Conservation (phyloP, 1,139 yeast species). For the Meyerozyma guilliermondii region DNA sequence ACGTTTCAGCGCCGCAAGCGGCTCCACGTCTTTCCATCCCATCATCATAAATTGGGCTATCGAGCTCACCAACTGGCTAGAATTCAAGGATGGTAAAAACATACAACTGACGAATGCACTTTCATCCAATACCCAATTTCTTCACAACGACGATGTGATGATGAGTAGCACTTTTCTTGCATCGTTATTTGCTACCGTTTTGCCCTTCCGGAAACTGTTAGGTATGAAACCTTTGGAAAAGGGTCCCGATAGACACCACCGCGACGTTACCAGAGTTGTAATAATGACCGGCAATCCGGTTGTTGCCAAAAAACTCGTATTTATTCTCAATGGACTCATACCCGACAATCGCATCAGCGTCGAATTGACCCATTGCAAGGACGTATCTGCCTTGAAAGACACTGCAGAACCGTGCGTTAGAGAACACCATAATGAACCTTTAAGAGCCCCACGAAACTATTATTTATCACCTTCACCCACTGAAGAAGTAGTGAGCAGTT, state of each 20-base stretch:
- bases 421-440: not conserved
- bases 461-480: not conserved
- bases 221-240: slow-evolving; percentile 27
- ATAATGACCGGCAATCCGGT: slow-evolving; percentile 58
- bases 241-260: slow-evolving; percentile 8
- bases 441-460: not conserved
- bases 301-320: slow-evolving; percentile 55
- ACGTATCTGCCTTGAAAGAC: not conserved
- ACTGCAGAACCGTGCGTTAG: not conserved
- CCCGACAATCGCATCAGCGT: slow-evolving; percentile 13
- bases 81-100: slow-evolving; percentile 50
- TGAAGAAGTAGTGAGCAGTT: not conserved
- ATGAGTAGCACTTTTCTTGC: slow-evolving; percentile 34
- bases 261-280: slow-evolving; percentile 44
- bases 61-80: slow-evolving; percentile 57
- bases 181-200: slow-evolving; percentile 39
- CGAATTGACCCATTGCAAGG: not conserved
- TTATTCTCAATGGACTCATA: slow-evolving; percentile 47
- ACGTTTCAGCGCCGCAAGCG: slow-evolving; percentile 2
- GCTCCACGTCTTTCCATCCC: not conserved
- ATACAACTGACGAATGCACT: slow-evolving; percentile 6
- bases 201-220: slow-evolving; percentile 34
- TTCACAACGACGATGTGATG: slow-evolving; percentile 1
- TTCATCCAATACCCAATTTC: slow-evolving; percentile 4
- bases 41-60: slow-evolving; percentile 49